phyloP scores from a whole-genome alignment of 176 grass and related monocot species.

The Juncus effusus region DNA sequence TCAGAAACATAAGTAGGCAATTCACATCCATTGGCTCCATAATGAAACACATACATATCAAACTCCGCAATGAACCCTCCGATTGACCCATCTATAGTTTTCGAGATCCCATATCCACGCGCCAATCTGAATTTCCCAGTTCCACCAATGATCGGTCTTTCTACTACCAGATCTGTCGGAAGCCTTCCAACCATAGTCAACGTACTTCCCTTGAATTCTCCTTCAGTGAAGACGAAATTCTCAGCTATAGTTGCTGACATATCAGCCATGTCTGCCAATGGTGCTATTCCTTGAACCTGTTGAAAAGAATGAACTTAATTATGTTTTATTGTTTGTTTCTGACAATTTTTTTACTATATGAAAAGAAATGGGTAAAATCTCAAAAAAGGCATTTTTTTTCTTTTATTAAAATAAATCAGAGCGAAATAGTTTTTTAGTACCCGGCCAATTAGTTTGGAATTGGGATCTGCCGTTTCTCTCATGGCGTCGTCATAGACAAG shows the following conservation, averaged over 20 bases:
- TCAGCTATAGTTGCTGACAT: background rate
- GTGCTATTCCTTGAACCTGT: slow-evolving; percentile 24
- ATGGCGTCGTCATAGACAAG: slow-evolving; percentile 23
- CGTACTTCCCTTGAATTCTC: slow-evolving; percentile 28
- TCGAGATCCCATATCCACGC: slow-evolving; percentile 19
- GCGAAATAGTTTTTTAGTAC: too few relatives aligned
- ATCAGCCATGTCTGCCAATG: background rate
- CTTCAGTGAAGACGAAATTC: slow-evolving; percentile 28
- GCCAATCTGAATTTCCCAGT: slow-evolving; percentile 21
- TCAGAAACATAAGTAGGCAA: too few relatives aligned
- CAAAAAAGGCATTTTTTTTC: too few relatives aligned
- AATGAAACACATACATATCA: slow-evolving; percentile 23
- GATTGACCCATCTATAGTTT: background rate
- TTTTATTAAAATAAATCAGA: too few relatives aligned
- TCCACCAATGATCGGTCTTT: slow-evolving; percentile 27
- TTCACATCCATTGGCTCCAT: slow-evolving; percentile 3
- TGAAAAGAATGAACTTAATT: too few relatives aligned
- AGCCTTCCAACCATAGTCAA: slow-evolving; percentile 18
- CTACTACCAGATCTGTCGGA: background rate
- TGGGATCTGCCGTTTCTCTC: slow-evolving; percentile 21
- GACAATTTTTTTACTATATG: too few relatives aligned
- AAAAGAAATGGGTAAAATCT: too few relatives aligned
- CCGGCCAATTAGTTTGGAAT: slow-evolving; percentile 21
- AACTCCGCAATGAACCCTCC: slow-evolving; percentile 16
- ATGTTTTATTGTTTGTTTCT: too few relatives aligned